These are phyloP conservation scores for Macrophomina phaseolina DNA, from an alignment of 2,329 filamentous ascomycete species.

Conservation along the genomic window DNA sequence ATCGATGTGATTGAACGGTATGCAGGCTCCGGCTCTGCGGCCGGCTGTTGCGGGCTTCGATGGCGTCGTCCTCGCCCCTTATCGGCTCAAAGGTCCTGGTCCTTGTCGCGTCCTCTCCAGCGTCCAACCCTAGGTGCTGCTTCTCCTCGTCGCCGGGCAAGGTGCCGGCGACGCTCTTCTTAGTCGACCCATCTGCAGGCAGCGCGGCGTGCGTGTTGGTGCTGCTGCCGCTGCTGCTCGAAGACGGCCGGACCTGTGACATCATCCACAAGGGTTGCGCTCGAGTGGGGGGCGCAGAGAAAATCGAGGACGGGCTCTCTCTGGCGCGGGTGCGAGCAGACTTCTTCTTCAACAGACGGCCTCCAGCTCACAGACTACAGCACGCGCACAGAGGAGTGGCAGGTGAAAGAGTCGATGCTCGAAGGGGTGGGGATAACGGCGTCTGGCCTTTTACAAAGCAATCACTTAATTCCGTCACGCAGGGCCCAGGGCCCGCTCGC, in stretches of 20 bases:
- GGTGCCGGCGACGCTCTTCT: constrained; percentile 4
- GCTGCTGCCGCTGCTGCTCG: neutral
- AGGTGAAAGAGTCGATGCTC: neutral
- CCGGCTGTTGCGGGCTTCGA: neutral
- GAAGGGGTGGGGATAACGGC: neutral
- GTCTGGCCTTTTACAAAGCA: constrained; percentile 21
- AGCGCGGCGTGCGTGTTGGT: neutral
- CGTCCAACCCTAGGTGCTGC: constrained; percentile 4
- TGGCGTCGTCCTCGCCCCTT: constrained; percentile 18
- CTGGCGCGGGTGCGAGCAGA: neutral
- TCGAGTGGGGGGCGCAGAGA: constrained; percentile 1
- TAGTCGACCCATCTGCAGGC: constrained; percentile 12
- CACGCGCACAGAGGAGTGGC: neutral
- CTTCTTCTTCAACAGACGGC: neutral
- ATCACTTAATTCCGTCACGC: constrained; percentile 18
- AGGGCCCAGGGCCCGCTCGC: neutral
- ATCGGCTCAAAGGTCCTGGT: constrained; percentile 26
- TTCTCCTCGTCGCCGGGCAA: constrained; percentile 12
- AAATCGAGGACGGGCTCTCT: neutral
- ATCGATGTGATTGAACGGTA: constrained; percentile 30
- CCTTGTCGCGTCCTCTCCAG: constrained; percentile 11
- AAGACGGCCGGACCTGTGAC: constrained; percentile 9
- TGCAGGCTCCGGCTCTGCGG: constrained; percentile 24
- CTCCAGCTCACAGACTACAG: neutral
- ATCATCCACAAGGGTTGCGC: constrained; percentile 8